Evolutionary conservation across 148 eudicot genomes (phyloP).

Genomic region (Chenopodium berlandieri): DNA sequence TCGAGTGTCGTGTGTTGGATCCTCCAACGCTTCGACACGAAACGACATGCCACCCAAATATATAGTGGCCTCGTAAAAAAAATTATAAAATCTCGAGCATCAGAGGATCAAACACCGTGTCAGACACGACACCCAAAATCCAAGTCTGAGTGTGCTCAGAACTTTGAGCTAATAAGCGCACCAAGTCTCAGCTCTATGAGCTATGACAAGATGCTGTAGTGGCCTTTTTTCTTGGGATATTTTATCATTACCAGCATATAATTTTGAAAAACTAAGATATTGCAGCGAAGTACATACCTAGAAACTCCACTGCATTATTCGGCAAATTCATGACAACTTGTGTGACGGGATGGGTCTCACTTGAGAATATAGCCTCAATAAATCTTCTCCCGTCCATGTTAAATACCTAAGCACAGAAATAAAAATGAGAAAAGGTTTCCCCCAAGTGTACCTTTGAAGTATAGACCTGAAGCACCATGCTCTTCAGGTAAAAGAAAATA

Average conservation of each 20-base stretch:
- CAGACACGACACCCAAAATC: no score
- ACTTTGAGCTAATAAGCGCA: neutral
- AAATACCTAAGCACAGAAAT: constrained; percentile 52
- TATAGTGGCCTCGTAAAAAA: no score
- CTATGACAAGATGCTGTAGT: neutral
- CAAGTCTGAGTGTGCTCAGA: neutral
- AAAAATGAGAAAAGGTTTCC: neutral
- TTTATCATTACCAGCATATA: neutral
- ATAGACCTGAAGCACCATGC: constrained; percentile 5
- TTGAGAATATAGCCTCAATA: constrained; percentile 60
- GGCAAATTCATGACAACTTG: constrained; percentile 99
- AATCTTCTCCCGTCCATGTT: constrained; percentile 98
- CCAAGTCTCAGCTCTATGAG: neutral
- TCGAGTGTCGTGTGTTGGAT: no score
- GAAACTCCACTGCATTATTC: constrained; percentile 72
- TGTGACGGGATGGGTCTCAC: constrained; percentile 47
- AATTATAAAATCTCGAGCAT: no score
- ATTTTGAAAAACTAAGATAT: neutral
- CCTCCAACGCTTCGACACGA: no score
- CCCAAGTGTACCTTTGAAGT: neutral
- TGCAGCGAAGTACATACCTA: constrained; percentile 43
- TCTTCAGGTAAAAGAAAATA: neutral
- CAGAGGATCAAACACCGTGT: no score
- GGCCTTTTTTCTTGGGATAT: neutral
- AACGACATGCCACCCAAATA: no score